Evolutionary conservation across 176 grass and related monocot species (phyloP), one percentile per base, ranked within the genome.

Genomic region (Avena insularis): DNA sequence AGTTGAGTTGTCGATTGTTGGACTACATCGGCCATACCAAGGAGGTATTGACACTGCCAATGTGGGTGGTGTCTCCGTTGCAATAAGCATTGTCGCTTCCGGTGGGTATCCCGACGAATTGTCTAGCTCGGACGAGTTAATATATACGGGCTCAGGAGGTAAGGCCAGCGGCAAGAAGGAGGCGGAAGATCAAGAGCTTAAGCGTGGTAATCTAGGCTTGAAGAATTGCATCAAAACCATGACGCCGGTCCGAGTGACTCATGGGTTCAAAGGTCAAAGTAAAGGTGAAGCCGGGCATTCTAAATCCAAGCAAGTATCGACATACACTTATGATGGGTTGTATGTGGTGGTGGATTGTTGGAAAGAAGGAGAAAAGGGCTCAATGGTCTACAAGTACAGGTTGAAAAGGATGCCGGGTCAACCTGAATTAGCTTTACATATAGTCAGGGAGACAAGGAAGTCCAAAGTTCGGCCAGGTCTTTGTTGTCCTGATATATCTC

Each of bases 81-180:
- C 94, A 55, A 72, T 84, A 83, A 95, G 94, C 86, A 88, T 93
- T 60, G 91, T 95, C 62, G 94, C 94, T 65, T 95, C 94, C 1
- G 89, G 94, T 33, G 92, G 90, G 5, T 91, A 94, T 69, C 84
- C 86, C 1, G 92, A 97, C 2, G 88, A 97, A 67, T 69, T 92
- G 59, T 86, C 89, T 16, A 94, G 71, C 83, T 92, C 91, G 1
- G 77, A 89, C 78, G 86, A 88, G 80, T 78, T 97, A 71, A 92
- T 94, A 85, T 97, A 97, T 89, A 91, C 90, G 3, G 92, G 92
- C 40, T 84, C 92, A 2, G 92, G 94, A 77, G 92, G 94, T 57
- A 92, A 97, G 38, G 79, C 83, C 67, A 60, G 10, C 0, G 90
- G 92, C 19, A 88, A 86, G 77, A 87, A 92, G 57, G 79, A 77